Conservation (phyloP, 2,329 filamentous ascomycete genomes). For the Albophoma yamanashiensis region DNA sequence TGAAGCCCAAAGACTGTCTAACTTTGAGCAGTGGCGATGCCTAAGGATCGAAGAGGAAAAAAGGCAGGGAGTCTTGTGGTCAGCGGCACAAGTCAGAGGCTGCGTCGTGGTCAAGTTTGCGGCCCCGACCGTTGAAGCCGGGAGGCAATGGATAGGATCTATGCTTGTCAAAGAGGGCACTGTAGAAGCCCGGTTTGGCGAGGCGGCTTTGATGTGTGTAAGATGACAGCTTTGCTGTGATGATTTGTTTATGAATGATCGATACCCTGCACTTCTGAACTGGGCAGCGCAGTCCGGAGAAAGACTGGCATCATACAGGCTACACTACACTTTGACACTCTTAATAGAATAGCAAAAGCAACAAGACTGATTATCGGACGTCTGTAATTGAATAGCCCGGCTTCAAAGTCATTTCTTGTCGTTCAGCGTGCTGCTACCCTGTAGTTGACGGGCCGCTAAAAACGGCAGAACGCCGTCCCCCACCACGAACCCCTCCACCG, state of each 20-base stretch:
- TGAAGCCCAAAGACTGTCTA: conserved; percentile 24
- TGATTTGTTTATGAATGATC: not conserved
- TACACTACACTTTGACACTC: too few species aligned
- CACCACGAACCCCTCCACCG: conserved; percentile 19
- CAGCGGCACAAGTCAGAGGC: conserved; percentile 66
- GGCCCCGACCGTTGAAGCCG: conserved; percentile 69
- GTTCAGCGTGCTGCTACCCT: not conserved
- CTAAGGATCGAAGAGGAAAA: conserved; percentile 48
- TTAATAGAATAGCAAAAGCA: too few species aligned
- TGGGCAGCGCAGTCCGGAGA: not conserved
- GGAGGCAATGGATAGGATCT: conserved; percentile 64
- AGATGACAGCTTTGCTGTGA: not conserved
- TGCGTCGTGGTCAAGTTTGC: conserved; percentile 91
- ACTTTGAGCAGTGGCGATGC: conserved; percentile 41
- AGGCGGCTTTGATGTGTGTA: conserved; percentile 70
- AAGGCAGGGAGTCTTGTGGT: conserved; percentile 60
- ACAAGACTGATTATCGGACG: too few species aligned
- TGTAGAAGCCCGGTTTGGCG: conserved; percentile 61
- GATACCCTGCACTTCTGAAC: not conserved
- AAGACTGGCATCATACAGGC: not conserved
- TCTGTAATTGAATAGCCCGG: too few species aligned
- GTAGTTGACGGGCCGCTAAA: not conserved
- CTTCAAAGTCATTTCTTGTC: too few species aligned
- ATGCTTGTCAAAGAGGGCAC: conserved; percentile 70
- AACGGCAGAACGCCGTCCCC: conserved; percentile 21